phyloP scores from a whole-genome alignment of 2,329 filamentous ascomycete species.

The Aspergillus eucalypticola region DNA sequence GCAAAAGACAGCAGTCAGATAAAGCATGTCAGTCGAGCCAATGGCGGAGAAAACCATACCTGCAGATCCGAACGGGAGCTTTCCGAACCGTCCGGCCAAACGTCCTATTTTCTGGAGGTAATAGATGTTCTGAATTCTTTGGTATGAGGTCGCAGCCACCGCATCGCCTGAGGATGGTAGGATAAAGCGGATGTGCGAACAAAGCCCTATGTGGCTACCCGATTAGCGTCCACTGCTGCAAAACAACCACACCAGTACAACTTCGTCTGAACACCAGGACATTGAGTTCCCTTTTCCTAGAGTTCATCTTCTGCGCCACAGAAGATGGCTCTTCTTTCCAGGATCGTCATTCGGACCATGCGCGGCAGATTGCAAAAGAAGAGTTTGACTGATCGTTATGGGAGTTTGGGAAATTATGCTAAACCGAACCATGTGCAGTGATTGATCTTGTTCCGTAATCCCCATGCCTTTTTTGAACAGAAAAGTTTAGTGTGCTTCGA shows the following conservation, averaged over 20 bases:
- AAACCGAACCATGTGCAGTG: constrained; percentile 2
- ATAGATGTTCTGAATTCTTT: background rate
- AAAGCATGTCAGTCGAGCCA: background rate
- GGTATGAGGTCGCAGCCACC: constrained; percentile 10
- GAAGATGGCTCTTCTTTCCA: background rate
- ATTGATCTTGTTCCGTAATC: constrained; percentile 4
- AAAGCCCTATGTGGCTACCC: constrained; percentile 34
- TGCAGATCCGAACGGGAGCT: constrained; percentile 1
- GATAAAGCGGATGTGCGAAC: constrained; percentile 12
- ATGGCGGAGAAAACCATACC: background rate
- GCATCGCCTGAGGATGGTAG: background rate
- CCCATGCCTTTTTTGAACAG: constrained; percentile 13
- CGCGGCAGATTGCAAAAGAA: background rate
- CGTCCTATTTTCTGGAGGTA: background rate
- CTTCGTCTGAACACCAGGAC: background rate
- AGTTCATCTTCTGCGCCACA: background rate
- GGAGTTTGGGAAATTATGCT: constrained; percentile 9
- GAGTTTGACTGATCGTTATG: background rate
- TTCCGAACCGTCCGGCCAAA: constrained; percentile 15
- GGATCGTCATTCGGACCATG: background rate
- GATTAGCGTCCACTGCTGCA: constrained; percentile 14
- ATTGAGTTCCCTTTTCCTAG: background rate
- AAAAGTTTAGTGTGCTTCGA: constrained; percentile 7
- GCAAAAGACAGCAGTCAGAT: background rate
- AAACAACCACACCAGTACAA: constrained; percentile 16